Conservation (phyloP, 768 basidiomycete genomes). For the Boletus pseudopeckii region DNA sequence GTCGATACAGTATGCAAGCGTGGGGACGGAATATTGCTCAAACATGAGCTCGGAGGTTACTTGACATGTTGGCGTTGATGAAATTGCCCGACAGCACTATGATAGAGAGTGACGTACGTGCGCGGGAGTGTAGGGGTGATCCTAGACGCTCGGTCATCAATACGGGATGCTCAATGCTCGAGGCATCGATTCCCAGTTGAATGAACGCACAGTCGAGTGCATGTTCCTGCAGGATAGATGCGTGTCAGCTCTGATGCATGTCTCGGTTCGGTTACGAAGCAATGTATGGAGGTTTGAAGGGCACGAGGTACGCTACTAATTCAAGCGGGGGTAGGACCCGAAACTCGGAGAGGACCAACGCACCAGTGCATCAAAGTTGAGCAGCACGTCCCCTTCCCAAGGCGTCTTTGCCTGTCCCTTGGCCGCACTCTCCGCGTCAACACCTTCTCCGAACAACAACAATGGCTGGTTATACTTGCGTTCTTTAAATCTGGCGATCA, state of each 20-base stretch:
- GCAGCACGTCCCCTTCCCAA: constrained; percentile 92
- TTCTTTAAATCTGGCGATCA: constrained; percentile 86
- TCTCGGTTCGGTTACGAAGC: not conserved
- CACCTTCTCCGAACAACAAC: constrained; percentile 84
- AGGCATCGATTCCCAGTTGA: constrained; percentile 76
- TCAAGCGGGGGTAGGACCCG: not conserved
- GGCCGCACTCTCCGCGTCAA: constrained; percentile 83
- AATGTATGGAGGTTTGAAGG: not conserved
- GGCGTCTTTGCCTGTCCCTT: constrained; percentile 74
- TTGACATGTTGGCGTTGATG: constrained; percentile 28
- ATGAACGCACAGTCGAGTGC: constrained; percentile 91
- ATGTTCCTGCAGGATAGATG: constrained; percentile 68
- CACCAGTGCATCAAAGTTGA: constrained; percentile 92
- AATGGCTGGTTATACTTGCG: constrained; percentile 77
- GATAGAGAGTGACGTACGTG: constrained; percentile 49
- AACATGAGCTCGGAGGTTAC: constrained; percentile 97
- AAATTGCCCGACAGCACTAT: not conserved
- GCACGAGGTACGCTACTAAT: not conserved
- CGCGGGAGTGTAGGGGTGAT: constrained; percentile 85
- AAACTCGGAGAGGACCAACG: constrained; percentile 30
- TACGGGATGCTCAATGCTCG: constrained; percentile 79
- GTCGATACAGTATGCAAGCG: constrained; percentile 85
- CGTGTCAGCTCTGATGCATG: not conserved
- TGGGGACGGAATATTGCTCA: constrained; percentile 85
- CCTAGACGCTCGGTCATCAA: constrained; percentile 91